Conservation (phyloP, 345 rosid genomes). For the Euclidium syriacum region DNA sequence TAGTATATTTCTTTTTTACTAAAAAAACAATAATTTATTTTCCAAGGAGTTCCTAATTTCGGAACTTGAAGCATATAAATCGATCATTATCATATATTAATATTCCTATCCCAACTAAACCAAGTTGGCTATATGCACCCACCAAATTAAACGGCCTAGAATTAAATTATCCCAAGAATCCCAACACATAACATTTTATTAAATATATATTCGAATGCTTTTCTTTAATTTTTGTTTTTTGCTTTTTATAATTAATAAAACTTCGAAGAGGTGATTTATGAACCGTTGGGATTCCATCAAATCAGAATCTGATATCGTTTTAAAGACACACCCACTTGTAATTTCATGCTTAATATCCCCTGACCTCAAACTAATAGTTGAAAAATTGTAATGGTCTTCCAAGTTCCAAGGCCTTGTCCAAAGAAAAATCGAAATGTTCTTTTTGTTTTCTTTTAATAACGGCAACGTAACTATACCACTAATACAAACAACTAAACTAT, state of each 20-base stretch:
- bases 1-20: too few relatives aligned
- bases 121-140: slow-evolving; percentile 24
- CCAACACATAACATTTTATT: slow-evolving; percentile 19
- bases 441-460: background rate
- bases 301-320: slow-evolving; percentile 28
- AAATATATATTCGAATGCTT: slow-evolving; percentile 4
- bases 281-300: slow-evolving; percentile 29
- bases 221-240: background rate
- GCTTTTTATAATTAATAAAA: background rate
- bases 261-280: slow-evolving; percentile 9
- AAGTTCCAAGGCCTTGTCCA: too few relatives aligned
- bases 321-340: slow-evolving; percentile 24
- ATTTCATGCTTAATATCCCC: background rate
- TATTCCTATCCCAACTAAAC: slow-evolving; percentile 20
- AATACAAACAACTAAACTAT: too few relatives aligned
- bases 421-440: background rate
- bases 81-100: slow-evolving; percentile 12
- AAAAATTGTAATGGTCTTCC: background rate
- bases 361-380: slow-evolving; percentile 1
- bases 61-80: slow-evolving; percentile 1
- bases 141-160: slow-evolving; percentile 26
- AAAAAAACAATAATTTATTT: slow-evolving; percentile 11
- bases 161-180: background rate
- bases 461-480: too few relatives aligned
- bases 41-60: slow-evolving; percentile 18